Evolutionary conservation across 169 alveolate genomes (phyloP).

Genomic region (Perkinsus marinus): DNA sequence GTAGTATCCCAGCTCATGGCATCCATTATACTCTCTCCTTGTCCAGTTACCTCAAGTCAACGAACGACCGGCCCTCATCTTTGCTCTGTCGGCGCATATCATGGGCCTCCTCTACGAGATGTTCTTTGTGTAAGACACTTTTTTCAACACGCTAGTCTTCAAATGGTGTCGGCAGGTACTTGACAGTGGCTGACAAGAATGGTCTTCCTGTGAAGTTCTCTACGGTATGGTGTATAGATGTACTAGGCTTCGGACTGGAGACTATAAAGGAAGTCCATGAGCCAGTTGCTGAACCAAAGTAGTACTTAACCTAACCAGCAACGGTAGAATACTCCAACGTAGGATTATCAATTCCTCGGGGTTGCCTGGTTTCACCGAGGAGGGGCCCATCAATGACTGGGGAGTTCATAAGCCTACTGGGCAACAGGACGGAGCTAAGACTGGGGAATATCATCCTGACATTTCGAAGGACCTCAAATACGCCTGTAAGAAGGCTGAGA

Average conservation of each 20-base stretch:
- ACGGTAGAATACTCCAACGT: not conserved
- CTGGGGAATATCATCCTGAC: not conserved
- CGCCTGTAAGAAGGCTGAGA: not conserved
- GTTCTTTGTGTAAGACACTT: not conserved
- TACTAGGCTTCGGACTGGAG: not conserved
- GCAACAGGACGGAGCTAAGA: not conserved
- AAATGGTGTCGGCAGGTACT: not conserved
- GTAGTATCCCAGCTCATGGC: not conserved
- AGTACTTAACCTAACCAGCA: not conserved
- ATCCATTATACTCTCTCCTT: too few relatives aligned
- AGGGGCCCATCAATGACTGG: not conserved
- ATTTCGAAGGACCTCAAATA: not conserved
- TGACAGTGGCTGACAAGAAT: not conserved
- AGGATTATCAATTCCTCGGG: not conserved
- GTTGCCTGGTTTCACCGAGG: not conserved
- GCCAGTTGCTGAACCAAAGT: not conserved
- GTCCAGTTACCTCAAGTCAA: not conserved
- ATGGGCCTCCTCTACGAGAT: not conserved
- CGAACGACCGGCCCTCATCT: not conserved
- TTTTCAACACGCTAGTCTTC: not conserved
- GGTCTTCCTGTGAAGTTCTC: not conserved
- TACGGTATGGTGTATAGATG: not conserved
- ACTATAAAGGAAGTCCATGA: not conserved
- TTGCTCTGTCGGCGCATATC: not conserved
- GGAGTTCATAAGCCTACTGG: not conserved